Evolutionary conservation across 1,284 basidiomycete species (phyloP).

Genomic region (Termitomyces sp.): DNA sequence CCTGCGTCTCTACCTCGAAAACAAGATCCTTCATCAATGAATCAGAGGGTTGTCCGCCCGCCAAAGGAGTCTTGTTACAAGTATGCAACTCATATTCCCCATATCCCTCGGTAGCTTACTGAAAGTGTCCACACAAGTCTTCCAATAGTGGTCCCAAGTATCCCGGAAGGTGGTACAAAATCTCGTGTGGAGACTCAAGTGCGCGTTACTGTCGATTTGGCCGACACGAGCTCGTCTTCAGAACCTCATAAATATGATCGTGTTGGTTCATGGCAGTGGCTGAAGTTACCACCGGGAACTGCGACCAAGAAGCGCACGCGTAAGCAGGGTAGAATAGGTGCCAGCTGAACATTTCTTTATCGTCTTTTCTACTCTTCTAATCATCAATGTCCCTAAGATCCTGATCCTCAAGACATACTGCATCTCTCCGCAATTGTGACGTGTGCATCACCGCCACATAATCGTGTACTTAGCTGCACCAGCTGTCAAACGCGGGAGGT

Average conservation of each 20-base stretch:
- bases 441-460: conserved; percentile 75
- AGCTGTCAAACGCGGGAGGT: conserved; percentile 85
- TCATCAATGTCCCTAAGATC: conserved; percentile 44
- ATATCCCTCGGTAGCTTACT: conserved; percentile 5
- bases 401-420: conserved; percentile 65
- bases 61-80: conserved; percentile 70
- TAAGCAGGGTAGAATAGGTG: conserved; percentile 84
- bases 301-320: conserved; percentile 79
- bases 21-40: conserved; percentile 40
- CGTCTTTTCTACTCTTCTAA: conserved; percentile 1
- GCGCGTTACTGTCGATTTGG: conserved; percentile 73
- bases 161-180: conserved; percentile 84
- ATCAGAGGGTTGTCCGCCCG: conserved; percentile 59
- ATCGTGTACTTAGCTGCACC: conserved; percentile 75
- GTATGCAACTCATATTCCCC: conserved; percentile 35
- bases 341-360: conserved; percentile 18
- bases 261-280: conserved; percentile 81
- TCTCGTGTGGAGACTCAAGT: conserved; percentile 93
- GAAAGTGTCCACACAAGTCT: conserved; percentile 38
- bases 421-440: conserved; percentile 64
- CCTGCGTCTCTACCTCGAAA: conserved; percentile 51
- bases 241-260: conserved; percentile 64
- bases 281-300: conserved; percentile 72
- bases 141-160: conserved; percentile 76
- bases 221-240: conserved; percentile 57